phyloP scores from a whole-genome alignment of 2,329 filamentous ascomycete genomes.

The Rugonectria rugulosa region DNA sequence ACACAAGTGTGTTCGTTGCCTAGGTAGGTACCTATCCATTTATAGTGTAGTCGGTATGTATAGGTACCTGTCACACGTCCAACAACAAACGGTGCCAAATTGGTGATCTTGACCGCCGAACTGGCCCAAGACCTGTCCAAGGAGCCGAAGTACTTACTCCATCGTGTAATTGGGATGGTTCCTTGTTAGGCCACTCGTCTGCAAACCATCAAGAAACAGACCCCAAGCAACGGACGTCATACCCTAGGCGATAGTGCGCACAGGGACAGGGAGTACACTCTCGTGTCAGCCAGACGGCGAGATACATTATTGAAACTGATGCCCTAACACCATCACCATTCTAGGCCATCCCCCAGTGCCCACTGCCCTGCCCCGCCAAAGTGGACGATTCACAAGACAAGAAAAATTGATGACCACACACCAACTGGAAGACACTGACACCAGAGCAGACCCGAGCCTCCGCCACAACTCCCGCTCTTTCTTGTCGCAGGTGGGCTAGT shows the following conservation, averaged over 20 bases:
- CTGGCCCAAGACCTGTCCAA: no score
- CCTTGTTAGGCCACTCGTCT: no score
- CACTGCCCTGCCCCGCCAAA: constrained; percentile 43
- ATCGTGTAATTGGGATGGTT: no score
- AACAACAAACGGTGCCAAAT: no score
- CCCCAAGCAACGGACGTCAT: constrained; percentile 8
- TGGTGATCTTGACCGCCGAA: no score
- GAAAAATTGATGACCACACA: constrained; percentile 52
- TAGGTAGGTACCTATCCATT: no score
- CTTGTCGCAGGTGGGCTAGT: constrained; percentile 12
- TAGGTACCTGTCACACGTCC: no score
- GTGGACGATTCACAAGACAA: constrained; percentile 48
- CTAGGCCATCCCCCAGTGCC: not conserved
- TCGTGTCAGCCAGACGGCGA: not conserved
- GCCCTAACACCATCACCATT: constrained; percentile 2
- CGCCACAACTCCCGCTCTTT: constrained; percentile 29
- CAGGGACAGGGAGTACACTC: not conserved
- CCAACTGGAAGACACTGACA: not conserved
- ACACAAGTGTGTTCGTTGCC: no score
- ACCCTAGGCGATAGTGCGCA: constrained; percentile 7
- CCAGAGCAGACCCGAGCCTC: not conserved
- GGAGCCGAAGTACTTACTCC: no score
- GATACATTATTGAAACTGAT: not conserved
- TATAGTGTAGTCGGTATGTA: no score
- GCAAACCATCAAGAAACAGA: no score